Percentiles rank a stretch among this genome's conserved stretches.
Conservation (phyloP, 495 filamentous ascomycete genomes). For the Tuber aestivum region DNA sequence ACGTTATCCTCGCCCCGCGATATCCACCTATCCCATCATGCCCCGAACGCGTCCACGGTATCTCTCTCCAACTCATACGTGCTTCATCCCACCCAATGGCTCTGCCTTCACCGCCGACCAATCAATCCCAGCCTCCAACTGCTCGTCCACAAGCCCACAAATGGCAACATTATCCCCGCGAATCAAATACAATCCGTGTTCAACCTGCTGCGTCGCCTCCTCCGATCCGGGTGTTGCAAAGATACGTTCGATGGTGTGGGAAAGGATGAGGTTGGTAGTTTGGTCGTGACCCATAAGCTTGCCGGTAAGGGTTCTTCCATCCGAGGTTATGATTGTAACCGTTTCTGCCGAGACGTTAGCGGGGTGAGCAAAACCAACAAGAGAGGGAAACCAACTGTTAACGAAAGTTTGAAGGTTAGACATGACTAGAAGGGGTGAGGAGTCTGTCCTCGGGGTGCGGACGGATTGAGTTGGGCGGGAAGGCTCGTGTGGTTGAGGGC, state of each 20-base stretch:
- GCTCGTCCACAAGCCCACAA: slow-evolving; percentile 82
- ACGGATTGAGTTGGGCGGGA: neutral
- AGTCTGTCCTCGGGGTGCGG: neutral
- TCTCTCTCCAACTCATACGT: slow-evolving; percentile 51
- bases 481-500: neutral
- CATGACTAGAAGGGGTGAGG: slow-evolving; percentile 46
- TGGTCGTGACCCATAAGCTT: slow-evolving; percentile 82
- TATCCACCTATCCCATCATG: neutral
- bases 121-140: slow-evolving; percentile 78
- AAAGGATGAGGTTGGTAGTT: slow-evolving; percentile 84
- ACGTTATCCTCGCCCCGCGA: neutral
- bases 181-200: slow-evolving; percentile 83
- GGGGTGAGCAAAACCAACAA: slow-evolving; percentile 6
- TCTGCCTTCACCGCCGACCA: slow-evolving; percentile 84
- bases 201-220: slow-evolving; percentile 72
- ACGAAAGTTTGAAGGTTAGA: slow-evolving; percentile 59
- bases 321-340: slow-evolving; percentile 83
- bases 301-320: slow-evolving; percentile 82
- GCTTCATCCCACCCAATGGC: slow-evolving; percentile 77
- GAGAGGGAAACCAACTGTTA: slow-evolving; percentile 51
- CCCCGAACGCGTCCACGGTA: neutral
- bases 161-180: slow-evolving; percentile 92
- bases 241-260: slow-evolving; percentile 77
- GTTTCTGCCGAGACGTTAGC: slow-evolving; percentile 57
- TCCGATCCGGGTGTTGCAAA: slow-evolving; percentile 57